A percentile compares a stretch with the other conserved stretches of the same genome.
These are phyloP conservation scores for Arbutus unedo DNA, from an alignment of 148 eudicot species.

Conservation along the genomic window DNA sequence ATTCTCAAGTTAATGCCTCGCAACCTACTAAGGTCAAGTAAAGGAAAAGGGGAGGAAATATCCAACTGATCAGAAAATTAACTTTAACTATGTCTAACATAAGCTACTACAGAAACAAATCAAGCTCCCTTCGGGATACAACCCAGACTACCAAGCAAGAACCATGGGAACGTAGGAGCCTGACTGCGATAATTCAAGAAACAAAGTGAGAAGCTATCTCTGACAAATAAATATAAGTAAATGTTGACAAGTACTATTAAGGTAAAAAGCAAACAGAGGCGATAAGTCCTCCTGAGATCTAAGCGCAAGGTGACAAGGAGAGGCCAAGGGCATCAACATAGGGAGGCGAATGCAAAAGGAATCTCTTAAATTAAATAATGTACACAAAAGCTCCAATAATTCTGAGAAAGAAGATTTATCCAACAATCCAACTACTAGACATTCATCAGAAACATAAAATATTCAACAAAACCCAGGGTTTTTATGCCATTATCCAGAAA, in stretches of 20 bases:
- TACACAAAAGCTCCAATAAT: background rate
- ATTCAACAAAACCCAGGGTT: background rate
- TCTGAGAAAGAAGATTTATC: background rate
- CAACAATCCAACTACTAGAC: background rate
- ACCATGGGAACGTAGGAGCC: background rate
- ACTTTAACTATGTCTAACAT: background rate
- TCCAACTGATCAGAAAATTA: background rate
- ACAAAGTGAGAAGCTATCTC: background rate
- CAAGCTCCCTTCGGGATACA: background rate
- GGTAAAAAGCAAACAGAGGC: background rate
- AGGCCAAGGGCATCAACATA: background rate
- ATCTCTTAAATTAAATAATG: background rate
- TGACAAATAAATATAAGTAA: no score
- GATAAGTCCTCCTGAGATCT: background rate
- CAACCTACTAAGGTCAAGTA: background rate
- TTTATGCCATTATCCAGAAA: background rate
- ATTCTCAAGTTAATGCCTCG: background rate
- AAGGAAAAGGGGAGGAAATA: background rate
- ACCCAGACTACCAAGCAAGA: background rate
- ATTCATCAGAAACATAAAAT: background rate
- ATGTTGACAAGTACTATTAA: no score
- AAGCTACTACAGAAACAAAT: background rate
- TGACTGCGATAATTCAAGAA: background rate
- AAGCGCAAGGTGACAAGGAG: background rate
- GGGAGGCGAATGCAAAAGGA: background rate